phyloP scores from a whole-genome alignment of 2,329 filamentous ascomycete genomes.

The Trichoderma citrinoviride region DNA sequence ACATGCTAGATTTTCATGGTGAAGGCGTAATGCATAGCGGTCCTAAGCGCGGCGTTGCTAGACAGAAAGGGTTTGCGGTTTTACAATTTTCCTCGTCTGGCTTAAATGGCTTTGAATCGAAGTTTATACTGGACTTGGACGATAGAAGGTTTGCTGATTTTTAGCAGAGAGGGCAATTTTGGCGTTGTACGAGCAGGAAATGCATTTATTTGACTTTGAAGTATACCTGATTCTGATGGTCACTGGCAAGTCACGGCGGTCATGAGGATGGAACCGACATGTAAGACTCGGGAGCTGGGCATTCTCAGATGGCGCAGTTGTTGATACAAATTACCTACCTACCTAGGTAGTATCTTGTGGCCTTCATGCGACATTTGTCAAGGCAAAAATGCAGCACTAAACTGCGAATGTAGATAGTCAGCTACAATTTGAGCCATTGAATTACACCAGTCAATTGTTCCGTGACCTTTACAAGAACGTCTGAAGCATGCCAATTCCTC shows the following conservation, averaged over 20 bases:
- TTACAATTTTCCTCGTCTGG: neutral
- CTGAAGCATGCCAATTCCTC: too few species aligned
- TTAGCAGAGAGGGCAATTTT: neutral
- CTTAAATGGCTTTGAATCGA: conserved; percentile 3
- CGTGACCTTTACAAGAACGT: too few species aligned
- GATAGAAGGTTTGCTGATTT: neutral
- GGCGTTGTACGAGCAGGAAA: conserved; percentile 2
- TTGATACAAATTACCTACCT: too few species aligned
- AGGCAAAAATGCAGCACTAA: too few species aligned
- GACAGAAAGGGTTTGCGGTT: neutral
- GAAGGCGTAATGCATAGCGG: conserved; percentile 41
- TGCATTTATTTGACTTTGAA: neutral
- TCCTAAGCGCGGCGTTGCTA: conserved; percentile 10
- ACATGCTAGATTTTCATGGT: conserved; percentile 63
- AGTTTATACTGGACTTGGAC: neutral
- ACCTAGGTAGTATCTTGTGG: too few species aligned
- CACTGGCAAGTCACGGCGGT: neutral
- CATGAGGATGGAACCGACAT: neutral
- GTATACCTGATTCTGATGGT: neutral
- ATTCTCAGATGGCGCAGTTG: too few species aligned
- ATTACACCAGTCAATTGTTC: too few species aligned
- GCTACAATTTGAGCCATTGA: too few species aligned
- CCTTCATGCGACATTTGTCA: too few species aligned
- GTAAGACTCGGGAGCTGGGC: neutral
- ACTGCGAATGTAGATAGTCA: too few species aligned